Conservation (phyloP, 441 rosid species). For the Gossypium laxum region DNA sequence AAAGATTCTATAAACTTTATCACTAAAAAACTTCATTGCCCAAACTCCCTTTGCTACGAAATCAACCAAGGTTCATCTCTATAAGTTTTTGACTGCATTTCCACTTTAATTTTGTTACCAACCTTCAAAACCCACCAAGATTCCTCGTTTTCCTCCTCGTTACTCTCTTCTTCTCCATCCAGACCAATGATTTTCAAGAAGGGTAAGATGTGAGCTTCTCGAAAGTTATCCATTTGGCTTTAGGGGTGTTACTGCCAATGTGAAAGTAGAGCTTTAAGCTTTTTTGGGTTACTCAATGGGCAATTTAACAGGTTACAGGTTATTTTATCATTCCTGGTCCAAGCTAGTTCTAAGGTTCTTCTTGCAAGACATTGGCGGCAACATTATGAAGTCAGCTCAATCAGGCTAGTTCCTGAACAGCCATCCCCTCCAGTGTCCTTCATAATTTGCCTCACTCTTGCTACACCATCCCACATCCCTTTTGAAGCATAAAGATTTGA, state of each 20-base stretch:
- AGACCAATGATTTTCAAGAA: conserved; percentile 27
- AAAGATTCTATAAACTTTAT: conserved; percentile 47
- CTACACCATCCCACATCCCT: conserved; percentile 64
- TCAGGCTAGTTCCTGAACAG: conserved; percentile 51
- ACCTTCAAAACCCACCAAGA: conserved; percentile 71
- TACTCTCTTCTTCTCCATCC: conserved; percentile 33
- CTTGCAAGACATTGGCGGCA: neutral
- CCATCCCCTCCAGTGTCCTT: conserved; percentile 63
- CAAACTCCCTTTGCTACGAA: conserved; percentile 75
- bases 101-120: conserved; percentile 51
- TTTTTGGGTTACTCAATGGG: neutral
- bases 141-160: conserved; percentile 25
- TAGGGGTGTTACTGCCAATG: no score
- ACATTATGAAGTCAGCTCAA: conserved; percentile 21
- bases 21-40: conserved; percentile 65
- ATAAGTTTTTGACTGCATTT: conserved; percentile 60
- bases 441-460: conserved; percentile 63
- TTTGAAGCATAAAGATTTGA: conserved; percentile 69
- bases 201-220: conserved; percentile 31
- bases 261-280: no score
- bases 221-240: no score
- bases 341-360: conserved; percentile 13
- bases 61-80: conserved; percentile 72
- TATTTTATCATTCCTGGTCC: neutral
- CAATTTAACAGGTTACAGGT: neutral